These are phyloP conservation scores for Suillus alpinus DNA, from an alignment of 768 basidiomycete species.

Conservation along the genomic window DNA sequence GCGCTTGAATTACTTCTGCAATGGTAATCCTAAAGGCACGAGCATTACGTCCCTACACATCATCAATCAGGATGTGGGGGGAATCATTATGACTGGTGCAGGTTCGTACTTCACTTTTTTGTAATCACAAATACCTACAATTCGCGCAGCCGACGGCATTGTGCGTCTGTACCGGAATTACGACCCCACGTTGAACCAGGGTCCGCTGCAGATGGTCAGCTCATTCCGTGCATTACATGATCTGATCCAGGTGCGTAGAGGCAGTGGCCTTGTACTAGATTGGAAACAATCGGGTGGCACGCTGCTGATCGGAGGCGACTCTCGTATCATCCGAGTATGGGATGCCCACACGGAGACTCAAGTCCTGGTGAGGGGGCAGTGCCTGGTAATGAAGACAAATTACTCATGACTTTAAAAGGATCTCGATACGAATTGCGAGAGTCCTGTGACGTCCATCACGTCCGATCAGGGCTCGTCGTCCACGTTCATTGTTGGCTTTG, in stretches of 20 bases:
- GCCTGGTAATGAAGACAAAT: slow-evolving; percentile 1
- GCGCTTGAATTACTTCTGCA: slow-evolving; percentile 79
- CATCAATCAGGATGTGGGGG: slow-evolving; percentile 94
- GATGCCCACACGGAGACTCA: slow-evolving; percentile 89
- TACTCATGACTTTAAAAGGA: slow-evolving; percentile 49
- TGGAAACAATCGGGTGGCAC: slow-evolving; percentile 91
- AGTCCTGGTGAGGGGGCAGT: slow-evolving; percentile 52
- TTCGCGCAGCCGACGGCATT: slow-evolving; percentile 75
- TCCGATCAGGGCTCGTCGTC: slow-evolving; percentile 76
- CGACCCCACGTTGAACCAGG: slow-evolving; percentile 67
- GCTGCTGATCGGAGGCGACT: slow-evolving; percentile 89
- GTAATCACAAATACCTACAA: background rate
- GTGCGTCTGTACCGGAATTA: slow-evolving; percentile 93
- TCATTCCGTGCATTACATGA: slow-evolving; percentile 89
- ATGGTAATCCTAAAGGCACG: slow-evolving; percentile 80
- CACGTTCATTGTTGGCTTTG: slow-evolving; percentile 87
- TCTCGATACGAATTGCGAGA: slow-evolving; percentile 84
- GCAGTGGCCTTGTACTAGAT: slow-evolving; percentile 82
- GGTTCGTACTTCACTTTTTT: slow-evolving; percentile 44
- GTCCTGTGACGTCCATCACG: slow-evolving; percentile 81
- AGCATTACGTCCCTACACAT: slow-evolving; percentile 86
- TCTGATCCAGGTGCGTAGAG: slow-evolving; percentile 67
- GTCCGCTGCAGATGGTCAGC: slow-evolving; percentile 87
- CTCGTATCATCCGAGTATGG: slow-evolving; percentile 87
- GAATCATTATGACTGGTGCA: slow-evolving; percentile 84